These are phyloP conservation scores for Saccharomycopsis sp. DNA, from an alignment of 805 yeast species.

Conservation along the genomic window DNA sequence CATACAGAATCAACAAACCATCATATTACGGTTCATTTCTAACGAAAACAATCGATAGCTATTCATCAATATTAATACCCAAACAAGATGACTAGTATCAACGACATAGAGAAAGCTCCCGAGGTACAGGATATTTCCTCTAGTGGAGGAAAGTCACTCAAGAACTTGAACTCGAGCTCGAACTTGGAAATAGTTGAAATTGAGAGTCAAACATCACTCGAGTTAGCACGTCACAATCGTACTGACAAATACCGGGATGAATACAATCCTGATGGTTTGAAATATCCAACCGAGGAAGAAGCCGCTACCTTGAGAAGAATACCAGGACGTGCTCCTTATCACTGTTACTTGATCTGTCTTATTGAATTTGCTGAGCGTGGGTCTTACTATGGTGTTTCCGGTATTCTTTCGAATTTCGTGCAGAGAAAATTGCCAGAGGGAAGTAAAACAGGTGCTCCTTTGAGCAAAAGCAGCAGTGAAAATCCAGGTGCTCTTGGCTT, in stretches of 20 bases:
- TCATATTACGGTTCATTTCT: no score
- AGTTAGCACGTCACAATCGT: not conserved
- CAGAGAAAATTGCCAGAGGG: conserved; percentile 46
- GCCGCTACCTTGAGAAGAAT: conserved; percentile 30
- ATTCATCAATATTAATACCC: no score
- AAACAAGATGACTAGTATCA: not conserved
- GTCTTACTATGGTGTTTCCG: conserved; percentile 42
- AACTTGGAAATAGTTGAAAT: not conserved
- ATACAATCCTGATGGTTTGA: conserved; percentile 14
- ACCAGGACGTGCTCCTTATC: conserved; percentile 42
- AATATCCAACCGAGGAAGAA: conserved; percentile 27
- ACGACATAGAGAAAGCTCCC: not conserved
- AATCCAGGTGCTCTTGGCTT: conserved; percentile 45
- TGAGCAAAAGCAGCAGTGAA: conserved; percentile 27
- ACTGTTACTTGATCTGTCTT: conserved; percentile 44
- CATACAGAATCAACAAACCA: not conserved
- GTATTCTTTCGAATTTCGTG: conserved; percentile 41
- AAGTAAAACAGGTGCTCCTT: conserved; percentile 39
- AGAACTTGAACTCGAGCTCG: not conserved
- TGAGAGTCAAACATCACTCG: not conserved
- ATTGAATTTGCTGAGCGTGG: conserved; percentile 51
- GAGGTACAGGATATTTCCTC: not conserved
- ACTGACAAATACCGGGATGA: conserved; percentile 7
- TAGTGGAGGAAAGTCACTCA: not conserved
- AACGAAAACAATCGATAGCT: no score